Percentiles rank a stretch among this genome's conserved stretches.
Evolutionary conservation across 371 early-diverging fungal species (phyloP).

Genomic region (Circinella minor): DNA sequence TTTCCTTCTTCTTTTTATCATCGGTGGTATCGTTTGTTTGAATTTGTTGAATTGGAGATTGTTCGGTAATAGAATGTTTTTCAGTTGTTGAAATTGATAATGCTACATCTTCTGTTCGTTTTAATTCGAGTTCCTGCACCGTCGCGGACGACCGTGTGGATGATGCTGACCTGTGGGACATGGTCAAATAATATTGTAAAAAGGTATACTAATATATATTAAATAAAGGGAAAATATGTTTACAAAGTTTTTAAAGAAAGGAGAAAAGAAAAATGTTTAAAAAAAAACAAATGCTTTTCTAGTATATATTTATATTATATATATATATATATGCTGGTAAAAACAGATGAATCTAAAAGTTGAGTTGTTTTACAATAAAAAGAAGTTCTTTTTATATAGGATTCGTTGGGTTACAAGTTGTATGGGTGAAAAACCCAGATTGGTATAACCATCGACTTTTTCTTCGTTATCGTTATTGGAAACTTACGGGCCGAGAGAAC

Average conservation of each 20-base stretch:
- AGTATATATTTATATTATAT: no score
- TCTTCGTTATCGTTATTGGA: no score
- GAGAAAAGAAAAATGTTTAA: no score
- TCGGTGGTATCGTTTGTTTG: neutral
- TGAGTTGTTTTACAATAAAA: no score
- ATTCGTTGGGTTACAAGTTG: no score
- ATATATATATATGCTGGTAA: no score
- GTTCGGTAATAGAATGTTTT: slow-evolving; percentile 11
- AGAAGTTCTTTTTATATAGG: neutral
- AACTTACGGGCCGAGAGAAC: neutral
- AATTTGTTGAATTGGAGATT: slow-evolving; percentile 10
- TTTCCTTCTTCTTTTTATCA: slow-evolving; percentile 36
- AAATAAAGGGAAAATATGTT: neutral
- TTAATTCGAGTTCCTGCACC: slow-evolving; percentile 14
- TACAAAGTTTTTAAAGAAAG: no score
- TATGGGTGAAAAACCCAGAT: neutral
- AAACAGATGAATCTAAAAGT: no score
- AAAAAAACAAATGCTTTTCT: no score
- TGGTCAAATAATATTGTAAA: neutral
- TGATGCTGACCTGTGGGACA: slow-evolving; percentile 1
- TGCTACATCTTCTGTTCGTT: neutral
- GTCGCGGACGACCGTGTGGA: slow-evolving; percentile 14
- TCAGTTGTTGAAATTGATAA: neutral
- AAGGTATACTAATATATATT: neutral
- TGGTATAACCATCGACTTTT: neutral